Evolutionary conservation across 2,329 filamentous ascomycete species (phyloP), one percentile per base, ranked within the genome.

Genomic region (Phialophora expanda): DNA sequence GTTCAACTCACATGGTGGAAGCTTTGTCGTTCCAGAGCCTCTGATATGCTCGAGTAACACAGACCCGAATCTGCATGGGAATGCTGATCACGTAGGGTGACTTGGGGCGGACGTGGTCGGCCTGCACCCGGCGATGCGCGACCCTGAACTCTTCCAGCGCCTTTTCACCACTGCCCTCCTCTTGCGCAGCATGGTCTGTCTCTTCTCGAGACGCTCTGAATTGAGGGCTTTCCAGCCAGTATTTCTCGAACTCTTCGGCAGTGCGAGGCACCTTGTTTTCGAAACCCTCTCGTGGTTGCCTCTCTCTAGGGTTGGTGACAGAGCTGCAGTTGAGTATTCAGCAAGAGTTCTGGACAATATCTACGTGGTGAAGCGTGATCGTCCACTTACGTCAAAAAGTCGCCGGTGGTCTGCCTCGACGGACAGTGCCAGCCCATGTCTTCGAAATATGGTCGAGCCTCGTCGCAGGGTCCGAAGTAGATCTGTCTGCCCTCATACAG

Each of bases 401-500:
- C 89, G 4, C 84, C 87, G 0, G 88, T 81, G 68, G 89, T 91
- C 41, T 88, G 85, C 4, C 86, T 84, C 3, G 86, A 82, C 0
- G 81, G 81, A 70, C 85, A 90, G 32, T 86, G 72, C 72, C 91
- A 90, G 0, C 89, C 89, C 3, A 87, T 77, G 0, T 81, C 76
- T 72, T 90, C 87, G 82, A 91, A 89, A 71, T 88, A 91, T 0
- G 85, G 84, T 4, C 82, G 77, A 0, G 89, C 89, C 64, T 87
- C 80, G 2, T 81, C 76, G 69, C 82, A 78, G 0, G 87, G 83
- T 0, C 89, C 89, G 67, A 89, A 90, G 78, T 84, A 91, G 55
- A 90, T 82, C 70, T 90, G 76, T 67, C 87, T 85, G 54, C 89
- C 89, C 66, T 87, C 83, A 55, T 90, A 88, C 3, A 91, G 81